Conservation (phyloP, 2,329 filamentous ascomycete genomes). For the Xylariomycetidae sp. region DNA sequence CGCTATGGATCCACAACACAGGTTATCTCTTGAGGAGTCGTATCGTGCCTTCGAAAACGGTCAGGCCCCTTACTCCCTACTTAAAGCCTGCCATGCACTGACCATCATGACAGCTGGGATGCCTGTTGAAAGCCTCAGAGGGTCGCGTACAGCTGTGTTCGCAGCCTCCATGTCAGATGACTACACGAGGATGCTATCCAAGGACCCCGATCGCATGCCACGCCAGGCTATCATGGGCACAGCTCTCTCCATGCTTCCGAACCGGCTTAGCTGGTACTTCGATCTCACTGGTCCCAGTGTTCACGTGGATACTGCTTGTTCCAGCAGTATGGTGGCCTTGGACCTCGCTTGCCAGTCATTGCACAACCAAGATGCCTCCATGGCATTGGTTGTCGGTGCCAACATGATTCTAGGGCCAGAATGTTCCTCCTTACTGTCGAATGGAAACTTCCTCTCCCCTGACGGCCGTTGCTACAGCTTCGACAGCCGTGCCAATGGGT, state of each 20-base stretch:
- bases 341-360: slow-evolving; percentile 2
- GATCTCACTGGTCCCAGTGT: slow-evolving; percentile 1
- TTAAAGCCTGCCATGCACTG: neutral
- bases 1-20: slow-evolving; percentile 17
- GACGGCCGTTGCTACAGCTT: slow-evolving; percentile 1
- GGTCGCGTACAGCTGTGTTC: neutral
- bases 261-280: slow-evolving; percentile 1
- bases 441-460: neutral
- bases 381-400: no score
- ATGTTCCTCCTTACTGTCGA: no score
- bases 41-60: slow-evolving; percentile 6
- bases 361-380: neutral
- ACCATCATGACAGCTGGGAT: slow-evolving; percentile 4
- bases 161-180: no score
- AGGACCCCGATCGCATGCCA: no score
- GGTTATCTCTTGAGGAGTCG: slow-evolving; percentile 2
- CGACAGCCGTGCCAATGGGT: slow-evolving; percentile 2
- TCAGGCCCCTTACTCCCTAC: neutral
- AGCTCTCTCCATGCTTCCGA: neutral
- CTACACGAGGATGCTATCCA: no score
- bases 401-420: no score
- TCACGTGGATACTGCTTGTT: slow-evolving; percentile 3
- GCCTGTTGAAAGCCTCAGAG: neutral
- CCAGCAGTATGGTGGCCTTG: slow-evolving; percentile 3
- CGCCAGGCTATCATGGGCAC: neutral